Conservation (phyloP, 176 grass and related monocot genomes). For the Bothriochloa decipiens region DNA sequence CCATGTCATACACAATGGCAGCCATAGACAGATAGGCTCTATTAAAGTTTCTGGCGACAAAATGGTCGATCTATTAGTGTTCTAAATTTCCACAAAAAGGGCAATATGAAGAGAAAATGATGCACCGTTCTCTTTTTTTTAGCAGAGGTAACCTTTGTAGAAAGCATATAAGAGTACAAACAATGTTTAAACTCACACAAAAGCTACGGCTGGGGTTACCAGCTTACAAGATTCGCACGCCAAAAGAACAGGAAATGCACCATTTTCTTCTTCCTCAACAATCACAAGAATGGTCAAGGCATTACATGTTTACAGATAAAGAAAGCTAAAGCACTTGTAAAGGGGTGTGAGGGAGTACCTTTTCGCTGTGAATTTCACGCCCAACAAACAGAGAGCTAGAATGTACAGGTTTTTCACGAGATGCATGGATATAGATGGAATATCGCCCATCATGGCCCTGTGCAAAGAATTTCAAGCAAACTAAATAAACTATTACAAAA, state of each 20-base stretch:
- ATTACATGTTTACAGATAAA: conserved; percentile 23
- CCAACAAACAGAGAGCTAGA: conserved; percentile 82
- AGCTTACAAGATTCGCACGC: background rate
- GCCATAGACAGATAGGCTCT: background rate
- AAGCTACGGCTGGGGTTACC: background rate
- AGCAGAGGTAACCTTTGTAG: background rate
- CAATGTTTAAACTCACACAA: background rate
- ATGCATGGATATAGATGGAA: conserved; percentile 93
- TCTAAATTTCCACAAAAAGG: background rate
- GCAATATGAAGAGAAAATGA: background rate
- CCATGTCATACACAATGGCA: conserved; percentile 12
- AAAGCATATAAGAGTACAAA: background rate
- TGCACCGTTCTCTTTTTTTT: background rate
- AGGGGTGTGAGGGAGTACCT: conserved; percentile 58
- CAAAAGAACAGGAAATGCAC: background rate
- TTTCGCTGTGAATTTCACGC: conserved; percentile 87
- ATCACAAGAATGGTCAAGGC: background rate
- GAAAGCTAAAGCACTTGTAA: conserved; percentile 14
- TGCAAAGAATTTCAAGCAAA: conserved; percentile 43
- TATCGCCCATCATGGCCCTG: conserved; percentile 82
- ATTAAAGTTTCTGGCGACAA: conserved; percentile 3
- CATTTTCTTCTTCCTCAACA: conserved; percentile 29
- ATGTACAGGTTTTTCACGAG: conserved; percentile 75
- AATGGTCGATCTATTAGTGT: conserved; percentile 11
- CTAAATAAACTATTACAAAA: conserved; percentile 21